These are phyloP conservation scores for Monosporascus sp. DNA, from an alignment of 2,329 filamentous ascomycete species.

Conservation along the genomic window DNA sequence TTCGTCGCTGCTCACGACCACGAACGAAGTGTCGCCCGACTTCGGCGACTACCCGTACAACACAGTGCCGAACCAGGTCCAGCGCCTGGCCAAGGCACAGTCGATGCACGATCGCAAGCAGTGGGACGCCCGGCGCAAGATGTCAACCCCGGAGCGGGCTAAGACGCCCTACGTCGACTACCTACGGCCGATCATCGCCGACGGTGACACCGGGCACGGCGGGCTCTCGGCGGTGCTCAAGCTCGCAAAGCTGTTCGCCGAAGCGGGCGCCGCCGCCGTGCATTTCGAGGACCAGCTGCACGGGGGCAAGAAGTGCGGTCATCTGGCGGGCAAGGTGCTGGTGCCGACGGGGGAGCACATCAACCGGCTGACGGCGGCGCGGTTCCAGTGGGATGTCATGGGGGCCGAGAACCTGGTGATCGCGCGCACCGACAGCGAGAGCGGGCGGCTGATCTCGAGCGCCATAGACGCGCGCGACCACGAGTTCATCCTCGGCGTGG, in stretches of 20 bases:
- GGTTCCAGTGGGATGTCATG: slow-evolving; percentile 99
- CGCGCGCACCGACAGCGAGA: slow-evolving; percentile 92
- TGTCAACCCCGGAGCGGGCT: slow-evolving; percentile 68
- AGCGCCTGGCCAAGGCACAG: slow-evolving; percentile 93
- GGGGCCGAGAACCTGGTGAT: slow-evolving; percentile 92
- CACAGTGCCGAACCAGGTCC: slow-evolving; percentile 96
- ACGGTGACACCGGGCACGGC: slow-evolving; percentile 94
- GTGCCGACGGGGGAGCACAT: slow-evolving; percentile 94
- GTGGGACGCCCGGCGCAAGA: slow-evolving; percentile 77
- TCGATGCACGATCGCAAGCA: slow-evolving; percentile 95
- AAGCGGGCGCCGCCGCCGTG: slow-evolving; percentile 92
- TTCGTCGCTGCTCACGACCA: slow-evolving; percentile 85
- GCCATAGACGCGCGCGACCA: slow-evolving; percentile 93
- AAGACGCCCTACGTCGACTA: slow-evolving; percentile 85
- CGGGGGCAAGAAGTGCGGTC: slow-evolving; percentile 97
- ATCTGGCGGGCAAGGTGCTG: slow-evolving; percentile 91
- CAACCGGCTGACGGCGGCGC: slow-evolving; percentile 83
- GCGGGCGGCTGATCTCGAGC: slow-evolving; percentile 82
- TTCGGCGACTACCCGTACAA: slow-evolving; percentile 99
- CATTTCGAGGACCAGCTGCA: slow-evolving; percentile 98
- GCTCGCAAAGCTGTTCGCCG: slow-evolving; percentile 93
- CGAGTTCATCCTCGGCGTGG: slow-evolving; percentile 89
- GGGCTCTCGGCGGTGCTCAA: slow-evolving; percentile 91
- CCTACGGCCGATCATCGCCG: slow-evolving; percentile 88
- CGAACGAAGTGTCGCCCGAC: slow-evolving; percentile 95